Evolutionary conservation across 805 yeast species (phyloP).

Genomic region (Candida easanensis): DNA sequence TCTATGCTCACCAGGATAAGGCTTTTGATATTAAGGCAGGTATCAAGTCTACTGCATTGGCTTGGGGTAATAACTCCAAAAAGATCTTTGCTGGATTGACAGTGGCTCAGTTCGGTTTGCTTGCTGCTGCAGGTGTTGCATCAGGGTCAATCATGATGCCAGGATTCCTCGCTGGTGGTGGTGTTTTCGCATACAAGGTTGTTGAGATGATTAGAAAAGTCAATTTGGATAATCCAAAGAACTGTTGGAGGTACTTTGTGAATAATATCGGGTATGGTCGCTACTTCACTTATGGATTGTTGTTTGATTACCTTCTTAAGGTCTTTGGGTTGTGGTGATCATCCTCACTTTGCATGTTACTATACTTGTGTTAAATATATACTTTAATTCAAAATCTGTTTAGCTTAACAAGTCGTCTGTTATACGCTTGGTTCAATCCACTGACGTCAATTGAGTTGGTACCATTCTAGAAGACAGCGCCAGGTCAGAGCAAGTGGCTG

Average conservation of each 20-base stretch:
- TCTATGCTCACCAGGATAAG: slow-evolving; percentile 98
- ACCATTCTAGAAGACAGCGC: no score
- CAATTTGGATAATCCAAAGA: slow-evolving; percentile 71
- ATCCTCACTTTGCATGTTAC: not conserved
- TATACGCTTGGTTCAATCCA: no score
- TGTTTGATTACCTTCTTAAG: slow-evolving; percentile 59
- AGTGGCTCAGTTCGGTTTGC: slow-evolving; percentile 61
- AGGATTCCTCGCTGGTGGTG: slow-evolving; percentile 67
- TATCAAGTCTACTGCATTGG: slow-evolving; percentile 90
- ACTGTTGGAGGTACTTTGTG: slow-evolving; percentile 81
- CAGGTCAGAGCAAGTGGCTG: no score
- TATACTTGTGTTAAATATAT: no score
- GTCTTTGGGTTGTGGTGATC: slow-evolving; percentile 41
- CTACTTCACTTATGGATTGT: slow-evolving; percentile 61
- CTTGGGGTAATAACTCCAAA: slow-evolving; percentile 85
- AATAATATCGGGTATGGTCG: slow-evolving; percentile 77
- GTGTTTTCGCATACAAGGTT: slow-evolving; percentile 67
- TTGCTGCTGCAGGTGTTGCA: slow-evolving; percentile 65
- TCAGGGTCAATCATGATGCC: slow-evolving; percentile 76
- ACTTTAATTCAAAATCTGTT: no score
- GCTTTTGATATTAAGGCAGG: slow-evolving; percentile 85
- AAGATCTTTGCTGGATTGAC: slow-evolving; percentile 63
- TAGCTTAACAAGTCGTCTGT: no score
- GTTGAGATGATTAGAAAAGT: slow-evolving; percentile 68
- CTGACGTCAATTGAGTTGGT: no score